A percentile compares a stretch with the other conserved stretches of the same genome.
These are phyloP conservation scores for Colletotrichum musae DNA, from an alignment of 2,329 filamentous ascomycete genomes.

Conservation along the genomic window DNA sequence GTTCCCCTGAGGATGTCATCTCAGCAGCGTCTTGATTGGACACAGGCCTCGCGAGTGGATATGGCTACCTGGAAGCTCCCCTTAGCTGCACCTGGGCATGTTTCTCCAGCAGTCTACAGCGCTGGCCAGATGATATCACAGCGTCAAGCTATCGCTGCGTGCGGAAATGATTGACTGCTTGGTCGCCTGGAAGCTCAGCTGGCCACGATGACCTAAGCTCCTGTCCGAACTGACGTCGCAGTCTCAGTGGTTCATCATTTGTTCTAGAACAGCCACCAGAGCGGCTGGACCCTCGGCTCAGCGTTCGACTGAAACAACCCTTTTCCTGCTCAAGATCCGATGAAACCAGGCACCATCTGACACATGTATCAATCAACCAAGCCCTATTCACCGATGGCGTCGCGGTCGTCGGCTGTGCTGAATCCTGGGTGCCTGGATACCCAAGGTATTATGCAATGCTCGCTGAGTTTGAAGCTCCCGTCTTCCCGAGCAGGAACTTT, in stretches of 20 bases:
- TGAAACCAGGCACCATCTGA: slow-evolving; percentile 29
- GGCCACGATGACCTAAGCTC: background rate
- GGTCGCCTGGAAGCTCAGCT: background rate
- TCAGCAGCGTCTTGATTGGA: background rate
- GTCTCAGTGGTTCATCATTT: background rate
- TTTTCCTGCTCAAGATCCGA: slow-evolving; percentile 18
- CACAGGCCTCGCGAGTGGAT: background rate
- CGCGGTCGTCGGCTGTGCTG: background rate
- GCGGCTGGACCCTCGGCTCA: background rate
- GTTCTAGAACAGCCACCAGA: background rate
- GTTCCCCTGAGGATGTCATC: slow-evolving; percentile 13
- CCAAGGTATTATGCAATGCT: no score
- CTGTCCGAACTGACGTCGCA: slow-evolving; percentile 3
- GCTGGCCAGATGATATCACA: slow-evolving; percentile 20
- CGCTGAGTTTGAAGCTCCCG: background rate
- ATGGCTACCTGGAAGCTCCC: slow-evolving; percentile 16
- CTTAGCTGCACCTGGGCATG: slow-evolving; percentile 4
- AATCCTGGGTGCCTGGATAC: background rate
- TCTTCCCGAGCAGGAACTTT: background rate
- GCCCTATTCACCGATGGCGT: background rate
- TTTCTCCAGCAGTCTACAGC: slow-evolving; percentile 25
- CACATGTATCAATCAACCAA: background rate
- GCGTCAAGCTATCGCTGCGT: slow-evolving; percentile 11
- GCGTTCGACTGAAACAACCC: slow-evolving; percentile 21
- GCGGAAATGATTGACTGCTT: slow-evolving; percentile 13